Percentiles rank a stretch among this genome's conserved stretches.
Conservation (phyloP, 2,329 filamentous ascomycete species). For the Penicillium sp. region DNA sequence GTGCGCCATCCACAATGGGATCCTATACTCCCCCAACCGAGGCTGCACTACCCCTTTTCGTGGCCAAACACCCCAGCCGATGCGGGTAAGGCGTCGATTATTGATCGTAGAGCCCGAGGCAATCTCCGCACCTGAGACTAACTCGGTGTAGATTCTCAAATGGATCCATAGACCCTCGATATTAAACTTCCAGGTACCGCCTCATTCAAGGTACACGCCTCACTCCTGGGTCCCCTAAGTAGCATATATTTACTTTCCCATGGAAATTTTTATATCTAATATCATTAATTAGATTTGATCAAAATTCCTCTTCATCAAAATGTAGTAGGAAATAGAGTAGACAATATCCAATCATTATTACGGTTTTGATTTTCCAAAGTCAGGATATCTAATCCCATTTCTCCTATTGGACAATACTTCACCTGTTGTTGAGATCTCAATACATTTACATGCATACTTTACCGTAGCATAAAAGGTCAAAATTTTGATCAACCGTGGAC, state of each 20-base stretch:
- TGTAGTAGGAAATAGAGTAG: background rate
- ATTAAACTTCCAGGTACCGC: background rate
- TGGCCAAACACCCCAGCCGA: background rate
- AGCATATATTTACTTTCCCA: background rate
- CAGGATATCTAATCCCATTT: background rate
- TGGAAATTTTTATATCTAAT: background rate
- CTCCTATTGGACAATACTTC: background rate
- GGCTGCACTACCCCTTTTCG: background rate
- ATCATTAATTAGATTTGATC: background rate
- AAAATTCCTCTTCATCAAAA: background rate
- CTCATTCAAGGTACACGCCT: background rate
- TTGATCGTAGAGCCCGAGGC: background rate
- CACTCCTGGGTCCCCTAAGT: background rate
- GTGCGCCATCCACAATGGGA: background rate
- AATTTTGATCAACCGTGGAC: background rate
- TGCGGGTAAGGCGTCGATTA: background rate
- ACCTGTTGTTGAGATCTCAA: background rate
- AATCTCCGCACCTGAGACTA: background rate
- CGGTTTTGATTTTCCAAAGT: background rate
- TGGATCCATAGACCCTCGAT: background rate
- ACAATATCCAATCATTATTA: background rate
- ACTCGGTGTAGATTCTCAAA: background rate
- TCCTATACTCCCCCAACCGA: background rate
- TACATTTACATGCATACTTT: background rate
- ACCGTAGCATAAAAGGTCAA: background rate